Conservation (phyloP, 2,329 filamentous ascomycete genomes). For the Dryadomyces quercus-mongolicae region DNA sequence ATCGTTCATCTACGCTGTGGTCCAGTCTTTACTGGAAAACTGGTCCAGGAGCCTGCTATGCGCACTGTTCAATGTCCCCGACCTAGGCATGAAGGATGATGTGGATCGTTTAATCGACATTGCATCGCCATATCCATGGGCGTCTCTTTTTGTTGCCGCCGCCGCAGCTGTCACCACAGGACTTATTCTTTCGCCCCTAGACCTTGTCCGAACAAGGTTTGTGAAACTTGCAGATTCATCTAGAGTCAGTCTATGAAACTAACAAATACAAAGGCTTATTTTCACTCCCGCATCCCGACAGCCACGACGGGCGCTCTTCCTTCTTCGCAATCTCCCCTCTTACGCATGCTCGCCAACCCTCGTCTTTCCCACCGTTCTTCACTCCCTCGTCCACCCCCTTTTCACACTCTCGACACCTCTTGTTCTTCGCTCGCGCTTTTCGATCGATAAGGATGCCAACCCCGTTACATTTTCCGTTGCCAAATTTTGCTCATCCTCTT, state of each 20-base stretch:
- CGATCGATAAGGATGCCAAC: constrained; percentile 69
- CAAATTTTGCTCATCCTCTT: constrained; percentile 68
- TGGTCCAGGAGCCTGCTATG: constrained; percentile 88
- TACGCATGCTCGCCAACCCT: constrained; percentile 60
- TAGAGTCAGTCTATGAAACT: neutral
- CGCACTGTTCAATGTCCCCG: constrained; percentile 80
- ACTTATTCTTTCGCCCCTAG: constrained; percentile 72
- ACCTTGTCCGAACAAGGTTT: constrained; percentile 69
- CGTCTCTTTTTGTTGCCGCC: constrained; percentile 62
- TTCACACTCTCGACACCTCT: constrained; percentile 75
- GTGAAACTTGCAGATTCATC: constrained; percentile 20
- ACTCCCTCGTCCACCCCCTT: constrained; percentile 73
- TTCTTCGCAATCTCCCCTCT: constrained; percentile 66
- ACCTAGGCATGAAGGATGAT: constrained; percentile 63
- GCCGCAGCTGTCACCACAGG: constrained; percentile 59
- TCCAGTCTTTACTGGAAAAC: constrained; percentile 78
- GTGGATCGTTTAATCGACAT: constrained; percentile 62
- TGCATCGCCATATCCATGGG: constrained; percentile 70
- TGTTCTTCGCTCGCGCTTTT: constrained; percentile 71
- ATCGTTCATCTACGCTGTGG: constrained; percentile 80
- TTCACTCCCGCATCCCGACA: constrained; percentile 66
- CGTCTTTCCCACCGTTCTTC: constrained; percentile 72
- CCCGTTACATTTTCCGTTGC: constrained; percentile 72
- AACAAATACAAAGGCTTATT: constrained; percentile 46
- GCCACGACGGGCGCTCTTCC: constrained; percentile 66